phyloP scores from a whole-genome alignment of 2,329 filamentous ascomycete species.

The Botrytis cinerea region DNA sequence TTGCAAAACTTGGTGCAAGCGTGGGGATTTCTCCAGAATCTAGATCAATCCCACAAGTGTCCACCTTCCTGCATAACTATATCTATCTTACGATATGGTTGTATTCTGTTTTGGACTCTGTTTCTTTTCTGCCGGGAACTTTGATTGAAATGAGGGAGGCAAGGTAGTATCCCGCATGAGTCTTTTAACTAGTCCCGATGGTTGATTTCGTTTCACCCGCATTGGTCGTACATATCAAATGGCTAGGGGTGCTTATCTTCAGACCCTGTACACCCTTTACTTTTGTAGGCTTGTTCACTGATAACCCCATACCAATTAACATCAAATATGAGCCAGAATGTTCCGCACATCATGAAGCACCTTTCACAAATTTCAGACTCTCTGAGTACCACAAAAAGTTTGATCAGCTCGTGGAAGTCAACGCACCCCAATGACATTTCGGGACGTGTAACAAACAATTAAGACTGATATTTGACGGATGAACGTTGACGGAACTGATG shows the following conservation, averaged over 20 bases:
- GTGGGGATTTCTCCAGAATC: constrained; percentile 9
- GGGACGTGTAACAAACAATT: neutral
- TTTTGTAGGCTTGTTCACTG: constrained; percentile 17
- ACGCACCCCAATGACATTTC: neutral
- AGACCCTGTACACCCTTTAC: constrained; percentile 13
- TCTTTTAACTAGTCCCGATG: constrained; percentile 1
- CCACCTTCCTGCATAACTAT: constrained; percentile 12
- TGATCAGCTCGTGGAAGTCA: neutral
- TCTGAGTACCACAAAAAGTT: neutral
- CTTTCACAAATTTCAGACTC: constrained; percentile 1
- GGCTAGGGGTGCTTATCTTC: constrained; percentile 21
- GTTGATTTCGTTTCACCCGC: constrained; percentile 21
- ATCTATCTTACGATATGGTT: neutral
- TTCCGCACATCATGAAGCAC: constrained; percentile 4
- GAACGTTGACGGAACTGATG: neutral
- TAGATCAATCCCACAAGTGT: constrained; percentile 3
- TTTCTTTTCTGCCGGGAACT: constrained; percentile 2
- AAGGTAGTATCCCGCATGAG: constrained; percentile 1
- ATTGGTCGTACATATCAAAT: constrained; percentile 10
- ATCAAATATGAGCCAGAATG: constrained; percentile 6
- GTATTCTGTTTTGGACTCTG: neutral
- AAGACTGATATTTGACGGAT: neutral
- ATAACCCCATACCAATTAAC: constrained; percentile 7
- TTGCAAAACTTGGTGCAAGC: constrained; percentile 1
- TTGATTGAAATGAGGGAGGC: neutral